phyloP scores from a whole-genome alignment of 1,139 yeast genomes.

The Yamadazyma buinensis region DNA sequence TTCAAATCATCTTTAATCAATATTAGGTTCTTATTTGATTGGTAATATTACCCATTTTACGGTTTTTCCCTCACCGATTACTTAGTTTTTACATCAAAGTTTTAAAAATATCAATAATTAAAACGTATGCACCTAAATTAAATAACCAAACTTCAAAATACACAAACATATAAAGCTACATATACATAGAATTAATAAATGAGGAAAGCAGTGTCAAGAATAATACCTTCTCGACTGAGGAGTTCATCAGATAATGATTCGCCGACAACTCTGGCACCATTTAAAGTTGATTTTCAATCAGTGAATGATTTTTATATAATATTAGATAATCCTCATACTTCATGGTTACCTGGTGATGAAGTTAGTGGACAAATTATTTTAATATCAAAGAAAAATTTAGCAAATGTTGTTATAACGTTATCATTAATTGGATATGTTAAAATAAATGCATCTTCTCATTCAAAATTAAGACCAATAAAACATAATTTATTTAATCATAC shows the following conservation, averaged over 20 bases:
- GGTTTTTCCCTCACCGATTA: too few species aligned
- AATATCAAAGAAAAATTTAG: constrained; percentile 51
- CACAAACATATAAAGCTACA: too few species aligned
- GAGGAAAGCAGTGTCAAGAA: constrained; percentile 45
- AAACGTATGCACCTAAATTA: too few species aligned
- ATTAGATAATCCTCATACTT: constrained; percentile 69
- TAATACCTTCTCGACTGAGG: constrained; percentile 27
- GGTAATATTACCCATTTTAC: too few species aligned
- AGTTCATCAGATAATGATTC: constrained; percentile 8
- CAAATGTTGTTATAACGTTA: constrained; percentile 51
- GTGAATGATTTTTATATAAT: constrained; percentile 65
- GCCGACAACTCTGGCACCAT: constrained; percentile 7
- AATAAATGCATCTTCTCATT: constrained; percentile 48
- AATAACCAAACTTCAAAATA: too few species aligned
- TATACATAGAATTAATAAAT: too few species aligned
- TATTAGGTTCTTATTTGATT: too few species aligned
- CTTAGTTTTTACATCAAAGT: too few species aligned
- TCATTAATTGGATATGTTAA: constrained; percentile 56
- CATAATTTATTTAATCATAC: constrained; percentile 61
- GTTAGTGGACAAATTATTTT: constrained; percentile 62
- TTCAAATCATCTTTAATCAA: too few species aligned
- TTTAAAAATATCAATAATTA: too few species aligned
- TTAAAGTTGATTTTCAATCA: constrained; percentile 41
- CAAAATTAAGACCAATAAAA: constrained; percentile 49
- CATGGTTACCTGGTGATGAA: constrained; percentile 65